phyloP scores from a whole-genome alignment of 2,329 filamentous ascomycete species.

The Scedosporium aurantiacum region DNA sequence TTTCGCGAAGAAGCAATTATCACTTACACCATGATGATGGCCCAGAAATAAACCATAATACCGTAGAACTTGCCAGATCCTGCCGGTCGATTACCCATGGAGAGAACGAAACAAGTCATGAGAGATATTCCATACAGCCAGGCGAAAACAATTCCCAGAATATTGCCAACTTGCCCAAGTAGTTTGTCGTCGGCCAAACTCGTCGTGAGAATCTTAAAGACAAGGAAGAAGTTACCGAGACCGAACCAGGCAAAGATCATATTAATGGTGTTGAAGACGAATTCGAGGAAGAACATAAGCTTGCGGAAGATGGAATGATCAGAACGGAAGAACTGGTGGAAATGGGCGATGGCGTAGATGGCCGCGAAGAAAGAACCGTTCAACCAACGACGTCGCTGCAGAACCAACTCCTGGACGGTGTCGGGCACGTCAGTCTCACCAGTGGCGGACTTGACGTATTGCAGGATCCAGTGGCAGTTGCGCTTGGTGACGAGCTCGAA shows the following conservation, averaged over 20 bases:
- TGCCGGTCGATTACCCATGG: constrained; percentile 87
- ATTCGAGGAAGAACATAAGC: constrained; percentile 82
- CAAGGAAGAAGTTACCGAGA: constrained; percentile 97
- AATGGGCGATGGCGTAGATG: constrained; percentile 88
- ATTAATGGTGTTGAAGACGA: constrained; percentile 85
- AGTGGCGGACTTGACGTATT: constrained; percentile 95
- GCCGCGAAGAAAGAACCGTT: constrained; percentile 98
- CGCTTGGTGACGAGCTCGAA: constrained; percentile 97
- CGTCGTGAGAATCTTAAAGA: constrained; percentile 91
- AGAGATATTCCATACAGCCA: constrained; percentile 91
- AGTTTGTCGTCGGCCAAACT: constrained; percentile 62
- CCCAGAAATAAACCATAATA: constrained; percentile 98
- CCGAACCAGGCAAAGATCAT: constrained; percentile 99
- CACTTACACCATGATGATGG: constrained; percentile 75
- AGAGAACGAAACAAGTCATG: constrained; percentile 88
- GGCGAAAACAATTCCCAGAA: constrained; percentile 83
- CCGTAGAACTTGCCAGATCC: constrained; percentile 91
- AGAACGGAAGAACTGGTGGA: constrained; percentile 91
- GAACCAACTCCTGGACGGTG: constrained; percentile 84
- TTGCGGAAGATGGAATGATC: constrained; percentile 83
- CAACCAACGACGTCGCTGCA: constrained; percentile 92
- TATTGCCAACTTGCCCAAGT: constrained; percentile 64
- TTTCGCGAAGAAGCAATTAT: constrained; percentile 9
- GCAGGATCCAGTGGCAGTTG: constrained; percentile 93
- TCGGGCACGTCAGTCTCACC: constrained; percentile 97